Evolutionary conservation across 257 asterid species (phyloP).

Genomic region (Gentiana straminea): DNA sequence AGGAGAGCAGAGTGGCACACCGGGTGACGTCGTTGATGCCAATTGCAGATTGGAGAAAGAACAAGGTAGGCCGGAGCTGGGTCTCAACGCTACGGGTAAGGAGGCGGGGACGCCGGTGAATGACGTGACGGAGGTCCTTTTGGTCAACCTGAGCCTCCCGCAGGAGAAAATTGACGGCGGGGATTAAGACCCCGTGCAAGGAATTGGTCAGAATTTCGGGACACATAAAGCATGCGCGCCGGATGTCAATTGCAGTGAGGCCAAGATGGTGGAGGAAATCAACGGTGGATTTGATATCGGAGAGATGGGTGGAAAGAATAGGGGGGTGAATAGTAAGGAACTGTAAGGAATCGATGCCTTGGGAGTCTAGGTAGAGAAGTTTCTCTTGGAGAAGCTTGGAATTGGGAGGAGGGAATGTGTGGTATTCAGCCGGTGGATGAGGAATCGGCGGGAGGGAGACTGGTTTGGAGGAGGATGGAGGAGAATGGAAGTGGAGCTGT

Average conservation of each 20-base stretch:
- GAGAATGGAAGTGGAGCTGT: slow-evolving; percentile 25
- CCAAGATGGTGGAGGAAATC: slow-evolving; percentile 51
- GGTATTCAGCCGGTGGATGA: slow-evolving; percentile 10
- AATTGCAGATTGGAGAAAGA: slow-evolving; percentile 67
- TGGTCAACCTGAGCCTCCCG: slow-evolving; percentile 61
- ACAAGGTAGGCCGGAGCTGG: slow-evolving; percentile 71
- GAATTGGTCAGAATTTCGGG: slow-evolving; percentile 58
- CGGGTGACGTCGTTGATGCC: slow-evolving; percentile 56
- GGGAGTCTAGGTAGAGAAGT: slow-evolving; percentile 70
- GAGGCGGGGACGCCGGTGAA: slow-evolving; percentile 85
- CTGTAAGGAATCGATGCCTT: slow-evolving; percentile 60
- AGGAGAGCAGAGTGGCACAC: slow-evolving; percentile 57
- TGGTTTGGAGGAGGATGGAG: slow-evolving; percentile 16
- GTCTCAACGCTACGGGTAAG: slow-evolving; percentile 45
- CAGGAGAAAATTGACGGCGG: slow-evolving; percentile 71
- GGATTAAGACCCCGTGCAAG: slow-evolving; percentile 29
- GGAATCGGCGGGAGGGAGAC: slow-evolving; percentile 14
- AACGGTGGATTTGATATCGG: slow-evolving; percentile 52
- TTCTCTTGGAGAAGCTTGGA: slow-evolving; percentile 37
- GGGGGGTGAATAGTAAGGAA: slow-evolving; percentile 54
- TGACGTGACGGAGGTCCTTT: slow-evolving; percentile 49
- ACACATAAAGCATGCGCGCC: slow-evolving; percentile 75
- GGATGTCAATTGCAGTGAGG: slow-evolving; percentile 43
- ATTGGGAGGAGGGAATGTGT: slow-evolving; percentile 10
- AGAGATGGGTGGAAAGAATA: slow-evolving; percentile 39